Evolutionary conservation across 352 stramenopile species (phyloP).

Genomic region (Phytophthora multivora): DNA sequence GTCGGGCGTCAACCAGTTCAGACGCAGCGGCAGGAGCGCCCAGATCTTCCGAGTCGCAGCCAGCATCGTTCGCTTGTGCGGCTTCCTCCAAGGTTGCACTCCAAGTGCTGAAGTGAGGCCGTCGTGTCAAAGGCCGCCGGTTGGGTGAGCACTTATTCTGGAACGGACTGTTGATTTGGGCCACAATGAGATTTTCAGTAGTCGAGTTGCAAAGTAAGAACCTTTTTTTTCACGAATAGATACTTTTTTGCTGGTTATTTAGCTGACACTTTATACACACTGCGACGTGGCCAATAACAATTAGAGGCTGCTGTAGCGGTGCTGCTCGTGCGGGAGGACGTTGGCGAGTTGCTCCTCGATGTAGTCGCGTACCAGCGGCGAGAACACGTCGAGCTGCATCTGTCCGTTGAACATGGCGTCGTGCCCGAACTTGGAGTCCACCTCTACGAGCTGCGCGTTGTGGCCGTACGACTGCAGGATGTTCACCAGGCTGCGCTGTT

Average conservation of each 20-base stretch:
- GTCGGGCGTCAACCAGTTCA: constrained; percentile 49
- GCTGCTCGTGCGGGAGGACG: constrained; percentile 65
- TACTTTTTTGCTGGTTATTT: background rate
- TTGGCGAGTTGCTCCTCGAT: constrained; percentile 65
- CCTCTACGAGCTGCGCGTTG: constrained; percentile 65
- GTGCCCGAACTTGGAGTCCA: constrained; percentile 89
- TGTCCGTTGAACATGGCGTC: constrained; percentile 88
- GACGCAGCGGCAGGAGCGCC: constrained; percentile 22
- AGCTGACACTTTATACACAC: background rate
- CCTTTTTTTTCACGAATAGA: constrained; percentile 3
- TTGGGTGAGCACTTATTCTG: background rate
- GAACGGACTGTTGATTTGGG: background rate
- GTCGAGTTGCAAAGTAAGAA: background rate
- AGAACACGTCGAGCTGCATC: constrained; percentile 82
- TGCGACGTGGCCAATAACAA: constrained; percentile 5
- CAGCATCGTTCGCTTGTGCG: constrained; percentile 8
- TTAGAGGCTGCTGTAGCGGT: constrained; percentile 82
- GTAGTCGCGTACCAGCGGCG: constrained; percentile 69
- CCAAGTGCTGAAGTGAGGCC: constrained; percentile 16
- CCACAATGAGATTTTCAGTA: background rate
- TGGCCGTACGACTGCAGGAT: constrained; percentile 82
- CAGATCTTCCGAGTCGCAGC: constrained; percentile 21
- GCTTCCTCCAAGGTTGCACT: background rate
- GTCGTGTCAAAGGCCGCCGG: constrained; percentile 14
- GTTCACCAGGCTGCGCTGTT: constrained; percentile 80